phyloP scores from a whole-genome alignment of 192 early-diverging fungal species.

The Pilaira anomala region DNA sequence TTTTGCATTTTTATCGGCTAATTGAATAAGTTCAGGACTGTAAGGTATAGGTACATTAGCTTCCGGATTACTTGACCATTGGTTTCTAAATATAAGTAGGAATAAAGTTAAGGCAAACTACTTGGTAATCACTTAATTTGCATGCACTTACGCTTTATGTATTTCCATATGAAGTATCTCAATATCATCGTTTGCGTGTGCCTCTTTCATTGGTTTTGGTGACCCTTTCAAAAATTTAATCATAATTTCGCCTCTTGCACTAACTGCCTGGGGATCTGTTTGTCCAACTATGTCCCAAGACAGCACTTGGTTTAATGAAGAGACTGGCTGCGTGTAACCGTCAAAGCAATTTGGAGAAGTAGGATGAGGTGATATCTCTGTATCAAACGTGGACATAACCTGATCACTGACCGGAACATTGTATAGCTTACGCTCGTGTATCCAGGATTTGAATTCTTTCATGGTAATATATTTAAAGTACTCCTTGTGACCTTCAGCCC shows the following conservation, averaged over 20 bases:
- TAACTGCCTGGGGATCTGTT: too few species aligned
- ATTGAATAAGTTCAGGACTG: slow-evolving; percentile 14
- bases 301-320: too few species aligned
- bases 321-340: neutral
- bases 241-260: neutral
- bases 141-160: slow-evolving; percentile 26
- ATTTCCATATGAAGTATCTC: slow-evolving; percentile 34
- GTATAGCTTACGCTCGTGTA: slow-evolving; percentile 22
- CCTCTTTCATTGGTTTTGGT: too few species aligned
- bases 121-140: too few species aligned
- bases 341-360: neutral
- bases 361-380: too few species aligned
- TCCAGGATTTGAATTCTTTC: slow-evolving; percentile 25
- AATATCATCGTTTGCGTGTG: slow-evolving; percentile 10
- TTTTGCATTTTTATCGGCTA: slow-evolving; percentile 12
- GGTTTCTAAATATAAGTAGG: slow-evolving; percentile 18
- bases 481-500: slow-evolving; percentile 18
- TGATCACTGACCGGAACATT: neutral
- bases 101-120: too few species aligned
- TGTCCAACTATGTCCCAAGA: too few species aligned
- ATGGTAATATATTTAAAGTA: slow-evolving; percentile 33
- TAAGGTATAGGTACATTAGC: slow-evolving; percentile 21
- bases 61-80: slow-evolving; percentile 21
- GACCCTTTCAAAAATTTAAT: neutral
- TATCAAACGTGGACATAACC: too few species aligned